Evolutionary conservation across 768 basidiomycete species (phyloP).

Genomic region (Scleroderma bovista): DNA sequence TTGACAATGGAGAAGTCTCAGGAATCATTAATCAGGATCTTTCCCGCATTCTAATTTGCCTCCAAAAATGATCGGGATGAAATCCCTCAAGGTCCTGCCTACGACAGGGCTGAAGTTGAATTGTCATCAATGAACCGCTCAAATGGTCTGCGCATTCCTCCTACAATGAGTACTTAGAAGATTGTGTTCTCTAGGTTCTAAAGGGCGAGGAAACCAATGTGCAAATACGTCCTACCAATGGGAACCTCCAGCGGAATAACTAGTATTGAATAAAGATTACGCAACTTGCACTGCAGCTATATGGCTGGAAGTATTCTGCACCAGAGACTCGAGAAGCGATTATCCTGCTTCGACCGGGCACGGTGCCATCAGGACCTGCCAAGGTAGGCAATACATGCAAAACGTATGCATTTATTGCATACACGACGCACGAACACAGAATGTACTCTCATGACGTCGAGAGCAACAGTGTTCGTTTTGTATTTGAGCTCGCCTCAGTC

Average conservation of each 20-base stretch:
- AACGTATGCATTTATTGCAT: conserved; percentile 85
- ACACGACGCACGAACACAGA: conserved; percentile 59
- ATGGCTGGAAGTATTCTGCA: conserved; percentile 26
- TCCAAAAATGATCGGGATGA: conserved; percentile 55
- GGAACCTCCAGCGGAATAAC: background rate
- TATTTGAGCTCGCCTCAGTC: background rate
- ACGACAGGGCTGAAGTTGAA: conserved; percentile 42
- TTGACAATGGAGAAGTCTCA: background rate
- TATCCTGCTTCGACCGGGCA: conserved; percentile 72
- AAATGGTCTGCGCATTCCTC: conserved; percentile 46
- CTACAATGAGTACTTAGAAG: conserved; percentile 71
- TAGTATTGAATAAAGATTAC: background rate
- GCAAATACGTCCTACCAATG: conserved; percentile 31
- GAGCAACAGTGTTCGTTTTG: conserved; percentile 6
- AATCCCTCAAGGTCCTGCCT: conserved; percentile 46
- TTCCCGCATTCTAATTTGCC: conserved; percentile 40
- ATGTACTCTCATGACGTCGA: conserved; percentile 64
- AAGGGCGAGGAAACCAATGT: conserved; percentile 80
- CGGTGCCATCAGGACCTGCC: conserved; percentile 44
- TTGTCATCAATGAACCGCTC: conserved; percentile 60
- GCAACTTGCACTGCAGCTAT: background rate
- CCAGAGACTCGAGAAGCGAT: conserved; percentile 41
- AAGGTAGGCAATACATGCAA: conserved; percentile 72
- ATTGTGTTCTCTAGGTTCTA: conserved; percentile 22
- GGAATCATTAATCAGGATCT: conserved; percentile 36